Conservation (phyloP, 257 asterid genomes). For the Scutellaria minor region DNA sequence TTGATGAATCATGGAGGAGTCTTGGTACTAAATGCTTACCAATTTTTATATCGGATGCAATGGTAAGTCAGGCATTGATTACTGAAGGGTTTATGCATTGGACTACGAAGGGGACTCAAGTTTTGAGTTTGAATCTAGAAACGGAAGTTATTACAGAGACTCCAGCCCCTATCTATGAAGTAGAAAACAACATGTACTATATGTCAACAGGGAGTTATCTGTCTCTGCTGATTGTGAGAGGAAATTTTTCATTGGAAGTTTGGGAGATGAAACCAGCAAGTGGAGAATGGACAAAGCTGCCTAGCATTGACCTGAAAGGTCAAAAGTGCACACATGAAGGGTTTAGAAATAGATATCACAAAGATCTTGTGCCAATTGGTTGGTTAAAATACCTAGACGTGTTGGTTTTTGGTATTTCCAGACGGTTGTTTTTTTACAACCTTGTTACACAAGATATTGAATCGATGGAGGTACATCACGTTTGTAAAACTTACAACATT, state of each 20-base stretch:
- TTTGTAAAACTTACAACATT: too few relatives aligned
- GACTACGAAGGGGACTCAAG: neutral
- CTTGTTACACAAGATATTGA: too few relatives aligned
- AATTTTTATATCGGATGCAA: too few relatives aligned
- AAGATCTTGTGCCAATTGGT: neutral
- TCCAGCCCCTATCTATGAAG: neutral
- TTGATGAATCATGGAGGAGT: neutral
- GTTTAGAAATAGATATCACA: neutral
- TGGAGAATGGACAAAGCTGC: neutral
- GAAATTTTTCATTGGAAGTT: neutral
- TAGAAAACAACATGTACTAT: neutral
- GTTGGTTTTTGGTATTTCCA: neutral
- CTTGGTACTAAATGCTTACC: neutral
- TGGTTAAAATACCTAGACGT: neutral
- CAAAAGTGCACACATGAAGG: neutral
- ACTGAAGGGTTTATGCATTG: conserved; percentile 23
- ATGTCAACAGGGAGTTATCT: neutral
- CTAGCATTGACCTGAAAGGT: neutral
- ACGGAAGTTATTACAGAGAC: neutral
- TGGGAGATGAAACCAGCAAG: neutral
- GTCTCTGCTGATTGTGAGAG: neutral
- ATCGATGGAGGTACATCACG: too few relatives aligned
- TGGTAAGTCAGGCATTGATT: too few relatives aligned
- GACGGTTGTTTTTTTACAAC: too few relatives aligned
- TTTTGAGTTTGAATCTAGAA: neutral